Conservation (phyloP, 441 rosid species). For the Mallotus japonicus region DNA sequence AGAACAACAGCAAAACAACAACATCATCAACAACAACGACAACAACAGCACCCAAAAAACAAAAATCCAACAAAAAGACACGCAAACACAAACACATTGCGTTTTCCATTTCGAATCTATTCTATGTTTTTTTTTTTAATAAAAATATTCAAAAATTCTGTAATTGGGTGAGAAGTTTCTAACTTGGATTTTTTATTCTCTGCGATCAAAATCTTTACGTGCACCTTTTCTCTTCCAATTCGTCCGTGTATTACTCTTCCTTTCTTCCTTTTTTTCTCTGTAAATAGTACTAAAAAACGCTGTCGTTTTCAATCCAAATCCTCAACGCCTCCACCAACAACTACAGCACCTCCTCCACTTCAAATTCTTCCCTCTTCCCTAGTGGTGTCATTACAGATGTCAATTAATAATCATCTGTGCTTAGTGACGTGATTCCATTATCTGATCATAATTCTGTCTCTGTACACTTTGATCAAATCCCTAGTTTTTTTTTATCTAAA, state of each 20-base stretch:
- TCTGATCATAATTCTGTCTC: background rate
- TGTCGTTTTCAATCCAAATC: slow-evolving; percentile 14
- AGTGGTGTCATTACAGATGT: no score
- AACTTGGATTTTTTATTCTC: background rate
- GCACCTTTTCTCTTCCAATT: no score
- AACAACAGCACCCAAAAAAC: no score
- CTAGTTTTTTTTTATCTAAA: background rate
- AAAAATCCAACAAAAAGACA: no score
- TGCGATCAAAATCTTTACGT: background rate
- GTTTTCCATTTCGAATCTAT: background rate
- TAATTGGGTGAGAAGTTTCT: background rate
- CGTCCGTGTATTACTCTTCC: background rate
- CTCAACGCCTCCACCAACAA: background rate
- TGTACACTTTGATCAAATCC: background rate
- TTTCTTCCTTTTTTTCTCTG: background rate
- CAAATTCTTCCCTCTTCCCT: background rate
- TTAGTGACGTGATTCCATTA: slow-evolving; percentile 4
- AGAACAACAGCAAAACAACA: background rate
- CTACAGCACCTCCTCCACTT: background rate
- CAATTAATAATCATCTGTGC: background rate
- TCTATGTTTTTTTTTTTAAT: background rate
- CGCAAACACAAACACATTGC: no score
- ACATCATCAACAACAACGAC: background rate
- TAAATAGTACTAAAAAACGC: background rate
- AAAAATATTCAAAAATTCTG: no score